Conservation (phyloP, 352 stramenopile genomes). For the Pythium brachiatum region DNA sequence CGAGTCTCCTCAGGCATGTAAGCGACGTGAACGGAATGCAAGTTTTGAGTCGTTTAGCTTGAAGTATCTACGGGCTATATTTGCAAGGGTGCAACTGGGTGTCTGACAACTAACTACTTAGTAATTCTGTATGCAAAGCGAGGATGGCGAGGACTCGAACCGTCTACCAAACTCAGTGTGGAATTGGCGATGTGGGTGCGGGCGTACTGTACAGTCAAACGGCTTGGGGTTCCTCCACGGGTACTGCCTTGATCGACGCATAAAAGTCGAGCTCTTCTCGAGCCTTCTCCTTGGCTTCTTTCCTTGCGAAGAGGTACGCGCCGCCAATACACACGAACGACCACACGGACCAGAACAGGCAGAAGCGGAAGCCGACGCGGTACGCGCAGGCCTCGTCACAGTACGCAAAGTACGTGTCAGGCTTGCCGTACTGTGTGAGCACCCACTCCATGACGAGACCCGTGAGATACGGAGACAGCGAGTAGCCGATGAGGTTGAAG, state of each 20-base stretch:
- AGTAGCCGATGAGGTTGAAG: conserved; percentile 82
- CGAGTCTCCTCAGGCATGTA: conserved; percentile 47
- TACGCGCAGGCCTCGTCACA: conserved; percentile 84
- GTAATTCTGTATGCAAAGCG: conserved; percentile 1
- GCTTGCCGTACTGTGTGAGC: conserved; percentile 53
- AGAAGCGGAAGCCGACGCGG: conserved; percentile 77
- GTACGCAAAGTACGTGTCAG: conserved; percentile 61
- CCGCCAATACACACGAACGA: conserved; percentile 70
- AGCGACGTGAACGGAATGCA: conserved; percentile 1
- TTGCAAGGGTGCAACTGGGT: background rate
- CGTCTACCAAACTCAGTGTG: background rate
- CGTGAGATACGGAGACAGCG: conserved; percentile 73
- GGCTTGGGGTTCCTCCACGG: conserved; percentile 1
- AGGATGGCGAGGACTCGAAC: background rate
- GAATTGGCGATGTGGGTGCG: background rate
- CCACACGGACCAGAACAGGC: conserved; percentile 78
- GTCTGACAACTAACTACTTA: background rate
- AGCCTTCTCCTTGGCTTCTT: conserved; percentile 48
- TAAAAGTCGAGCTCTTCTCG: conserved; percentile 62
- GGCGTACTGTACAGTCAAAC: conserved; percentile 1
- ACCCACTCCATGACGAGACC: conserved; percentile 81
- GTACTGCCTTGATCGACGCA: conserved; percentile 9
- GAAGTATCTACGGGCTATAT: conserved; percentile 1
- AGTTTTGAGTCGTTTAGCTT: conserved; percentile 12
- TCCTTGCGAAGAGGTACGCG: conserved; percentile 48